phyloP scores from a whole-genome alignment of 192 early-diverging fungal species.

The Linnemannia exigua region DNA sequence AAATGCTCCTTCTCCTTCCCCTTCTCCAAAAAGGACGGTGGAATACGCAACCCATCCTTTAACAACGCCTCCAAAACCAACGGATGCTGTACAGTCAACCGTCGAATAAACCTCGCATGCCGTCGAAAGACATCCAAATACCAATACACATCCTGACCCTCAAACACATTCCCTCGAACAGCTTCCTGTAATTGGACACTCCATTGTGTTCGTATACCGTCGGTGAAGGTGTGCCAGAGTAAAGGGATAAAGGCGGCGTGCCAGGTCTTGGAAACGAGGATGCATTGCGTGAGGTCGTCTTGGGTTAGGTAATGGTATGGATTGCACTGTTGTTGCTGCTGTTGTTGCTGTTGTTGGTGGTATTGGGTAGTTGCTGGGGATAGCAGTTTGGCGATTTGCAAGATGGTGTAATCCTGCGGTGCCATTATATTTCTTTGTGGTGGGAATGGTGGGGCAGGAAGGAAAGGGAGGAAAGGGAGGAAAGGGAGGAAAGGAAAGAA shows the following conservation, averaged over 20 bases:
- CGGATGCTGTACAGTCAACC: not conserved
- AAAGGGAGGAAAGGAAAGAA: not conserved
- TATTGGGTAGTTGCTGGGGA: no score
- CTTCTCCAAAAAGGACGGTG: not conserved
- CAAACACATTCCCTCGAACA: not conserved
- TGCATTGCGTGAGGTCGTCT: not conserved
- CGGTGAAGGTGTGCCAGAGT: not conserved
- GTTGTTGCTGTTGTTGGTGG: no score
- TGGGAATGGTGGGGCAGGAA: no score
- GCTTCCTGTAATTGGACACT: not conserved
- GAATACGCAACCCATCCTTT: not conserved
- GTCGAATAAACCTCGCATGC: not conserved
- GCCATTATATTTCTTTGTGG: not conserved
- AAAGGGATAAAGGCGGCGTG: not conserved
- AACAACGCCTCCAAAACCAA: not conserved
- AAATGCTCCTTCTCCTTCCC: not conserved
- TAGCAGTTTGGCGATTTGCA: not conserved
- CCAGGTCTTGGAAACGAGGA: not conserved
- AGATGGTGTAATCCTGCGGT: not conserved
- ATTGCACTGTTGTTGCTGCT: no score
- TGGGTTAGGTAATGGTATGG: not conserved
- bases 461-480: no score
- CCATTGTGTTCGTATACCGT: no score
- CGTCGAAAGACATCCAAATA: not conserved
- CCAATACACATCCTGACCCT: not conserved